Evolutionary conservation across 176 grass and related monocot genomes (phyloP).

Genomic region (Oryza meyeriana): DNA sequence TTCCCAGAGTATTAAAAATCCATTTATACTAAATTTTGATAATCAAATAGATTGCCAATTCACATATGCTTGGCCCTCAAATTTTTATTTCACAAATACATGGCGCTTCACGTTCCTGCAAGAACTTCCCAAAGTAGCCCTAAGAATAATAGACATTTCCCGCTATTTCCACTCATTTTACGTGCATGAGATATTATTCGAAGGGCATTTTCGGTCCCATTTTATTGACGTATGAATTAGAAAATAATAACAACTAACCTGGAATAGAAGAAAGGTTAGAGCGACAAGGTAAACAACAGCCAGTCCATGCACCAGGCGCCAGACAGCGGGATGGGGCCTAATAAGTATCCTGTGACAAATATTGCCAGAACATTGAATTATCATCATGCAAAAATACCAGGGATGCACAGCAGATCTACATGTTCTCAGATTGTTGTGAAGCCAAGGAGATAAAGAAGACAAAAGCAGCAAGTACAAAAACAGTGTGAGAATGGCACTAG

Average conservation of each 20-base stretch:
- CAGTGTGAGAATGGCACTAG: background rate
- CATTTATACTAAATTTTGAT: conserved; percentile 1
- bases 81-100: background rate
- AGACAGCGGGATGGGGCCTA: conserved; percentile 94
- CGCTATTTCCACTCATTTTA: background rate
- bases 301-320: conserved; percentile 93
- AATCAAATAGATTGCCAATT: background rate
- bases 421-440: background rate
- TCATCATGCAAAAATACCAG: conserved; percentile 13
- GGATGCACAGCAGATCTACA: background rate
- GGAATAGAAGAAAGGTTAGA: conserved; percentile 95
- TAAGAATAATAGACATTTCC: background rate
- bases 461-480: conserved; percentile 15
- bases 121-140: background rate
- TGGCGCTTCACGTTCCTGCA: background rate
- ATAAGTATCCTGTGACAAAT: conserved; percentile 79
- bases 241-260: conserved; percentile 45
- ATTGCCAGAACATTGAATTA: conserved; percentile 36
- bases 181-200: background rate
- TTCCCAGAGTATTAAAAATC: background rate
- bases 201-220: background rate
- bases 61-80: background rate
- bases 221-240: background rate
- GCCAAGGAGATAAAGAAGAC: background rate
- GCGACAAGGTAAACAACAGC: conserved; percentile 96